Evolutionary conservation across 805 yeast species (phyloP).

Genomic region (Candida chauliodis): DNA sequence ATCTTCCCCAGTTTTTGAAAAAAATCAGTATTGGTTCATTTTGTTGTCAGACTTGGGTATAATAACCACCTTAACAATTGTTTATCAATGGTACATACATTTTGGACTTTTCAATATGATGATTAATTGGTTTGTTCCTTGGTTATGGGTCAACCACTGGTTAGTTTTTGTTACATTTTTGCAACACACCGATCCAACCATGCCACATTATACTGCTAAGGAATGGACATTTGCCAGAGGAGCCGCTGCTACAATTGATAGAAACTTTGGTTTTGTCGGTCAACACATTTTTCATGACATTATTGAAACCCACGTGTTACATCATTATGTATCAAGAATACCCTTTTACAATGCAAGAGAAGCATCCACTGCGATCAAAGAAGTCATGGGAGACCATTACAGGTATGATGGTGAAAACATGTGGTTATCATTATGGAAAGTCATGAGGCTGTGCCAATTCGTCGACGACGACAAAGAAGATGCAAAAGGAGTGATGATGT

Average conservation of each 20-base stretch:
- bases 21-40: constrained; percentile 52
- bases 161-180: constrained; percentile 59
- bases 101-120: constrained; percentile 49
- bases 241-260: constrained; percentile 63
- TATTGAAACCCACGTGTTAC: constrained; percentile 56
- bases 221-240: constrained; percentile 67
- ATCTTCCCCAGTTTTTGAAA: constrained; percentile 51
- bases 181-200: constrained; percentile 58
- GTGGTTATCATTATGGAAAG: constrained; percentile 57
- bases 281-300: constrained; percentile 55
- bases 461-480: constrained; percentile 58
- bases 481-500: constrained; percentile 57
- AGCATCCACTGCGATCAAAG: constrained; percentile 48
- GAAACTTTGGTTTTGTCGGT: constrained; percentile 59
- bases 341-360: constrained; percentile 56
- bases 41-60: constrained; percentile 57
- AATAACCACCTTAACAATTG: constrained; percentile 37
- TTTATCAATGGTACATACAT: constrained; percentile 49
- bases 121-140: constrained; percentile 57
- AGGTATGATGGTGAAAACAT: constrained; percentile 49
- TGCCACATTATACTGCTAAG: constrained; percentile 55
- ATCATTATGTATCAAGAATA: constrained; percentile 52
- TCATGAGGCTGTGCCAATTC: constrained; percentile 62
- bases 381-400: constrained; percentile 53
- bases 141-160: constrained; percentile 62